Evolutionary conservation across 352 stramenopile species (phyloP), one percentile per base, ranked within the genome.

Genomic region (Pythium angustatum): DNA sequence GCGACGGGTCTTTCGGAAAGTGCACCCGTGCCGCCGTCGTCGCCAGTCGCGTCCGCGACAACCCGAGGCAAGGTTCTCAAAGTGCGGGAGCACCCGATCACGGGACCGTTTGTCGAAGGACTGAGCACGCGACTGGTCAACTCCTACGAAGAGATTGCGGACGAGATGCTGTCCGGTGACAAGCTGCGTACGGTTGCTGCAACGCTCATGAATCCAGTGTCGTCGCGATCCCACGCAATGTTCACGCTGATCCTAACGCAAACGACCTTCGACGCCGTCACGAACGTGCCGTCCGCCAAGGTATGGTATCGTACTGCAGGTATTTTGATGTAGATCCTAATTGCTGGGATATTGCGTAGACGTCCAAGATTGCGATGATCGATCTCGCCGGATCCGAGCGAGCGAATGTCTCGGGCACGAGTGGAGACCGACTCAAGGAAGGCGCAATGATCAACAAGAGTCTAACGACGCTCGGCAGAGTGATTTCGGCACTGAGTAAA

Each of bases 191-290:
- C 90, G 2, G 94, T 98, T 7, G 96, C 93, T 0, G 85, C 91
- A 11, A 99, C 96, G 19, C 77, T 98, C 2, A 99, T 99, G 97
- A 99, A 99, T 78, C 65, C 91, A 1, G 91, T 94, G 3, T 98
- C 92, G 0, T 98, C 92, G 17, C 88, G 97, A 7, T 99, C 94
- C 12, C 96, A 99, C 71, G 95, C 93, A 0, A 95, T 99, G 52
- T 99, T 99, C 62, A 98, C 90, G 17, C 97, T 99, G 65, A 97
- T 97, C 9, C 78, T 94, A 43, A 94, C 83, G 1, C 86, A 94
- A 54, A 91, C 83, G 14, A 81, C 77, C 6, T 81, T 91, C 38
- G 85, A 94, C 36, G 58, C 71, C 0, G 52, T 72, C 17, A 88
- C 82, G 3, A 77, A 91, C 21, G 78, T 75, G 15, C 71, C 81